Evolutionary conservation across 2,329 filamentous ascomycete genomes (phyloP).

Genomic region (Aspergillus fischeri): DNA sequence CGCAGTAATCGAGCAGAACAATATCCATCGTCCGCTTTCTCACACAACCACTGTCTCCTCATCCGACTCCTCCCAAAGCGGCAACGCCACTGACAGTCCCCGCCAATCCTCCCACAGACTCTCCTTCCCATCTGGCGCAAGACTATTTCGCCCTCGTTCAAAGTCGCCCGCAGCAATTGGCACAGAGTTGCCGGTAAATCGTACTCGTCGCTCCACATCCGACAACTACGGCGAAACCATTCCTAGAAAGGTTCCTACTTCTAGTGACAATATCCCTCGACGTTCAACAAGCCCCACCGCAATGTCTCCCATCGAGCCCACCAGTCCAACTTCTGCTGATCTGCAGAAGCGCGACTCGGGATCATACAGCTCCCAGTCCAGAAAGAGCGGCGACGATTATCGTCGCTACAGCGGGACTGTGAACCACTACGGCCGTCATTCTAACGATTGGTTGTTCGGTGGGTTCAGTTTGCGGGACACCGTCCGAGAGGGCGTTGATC

Average conservation of each 20-base stretch:
- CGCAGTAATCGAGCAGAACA: slow-evolving; percentile 1
- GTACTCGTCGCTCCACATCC: slow-evolving; percentile 3
- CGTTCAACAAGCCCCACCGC: slow-evolving; percentile 16
- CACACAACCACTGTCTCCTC: slow-evolving; percentile 16
- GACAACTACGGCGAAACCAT: not conserved
- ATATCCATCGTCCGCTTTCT: slow-evolving; percentile 10
- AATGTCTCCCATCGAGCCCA: slow-evolving; percentile 17
- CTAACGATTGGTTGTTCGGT: slow-evolving; percentile 50
- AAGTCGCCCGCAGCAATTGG: slow-evolving; percentile 20
- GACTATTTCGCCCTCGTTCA: slow-evolving; percentile 16
- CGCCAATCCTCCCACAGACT: slow-evolving; percentile 4
- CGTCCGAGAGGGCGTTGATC: slow-evolving; percentile 39
- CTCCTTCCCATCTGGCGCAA: slow-evolving; percentile 1
- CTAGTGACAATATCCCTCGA: slow-evolving; percentile 10
- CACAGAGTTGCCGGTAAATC: slow-evolving; percentile 7
- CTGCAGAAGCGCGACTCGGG: slow-evolving; percentile 12
- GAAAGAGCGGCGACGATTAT: slow-evolving; percentile 30
- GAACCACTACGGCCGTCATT: slow-evolving; percentile 46
- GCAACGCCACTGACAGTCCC: not conserved
- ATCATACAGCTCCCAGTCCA: slow-evolving; percentile 16
- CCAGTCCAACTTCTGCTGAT: slow-evolving; percentile 12
- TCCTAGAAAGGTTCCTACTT: slow-evolving; percentile 4
- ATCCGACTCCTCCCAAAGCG: slow-evolving; percentile 8
- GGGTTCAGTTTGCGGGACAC: slow-evolving; percentile 46
- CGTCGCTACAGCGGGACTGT: slow-evolving; percentile 39